These are phyloP conservation scores for Moniliophthora roreri DNA, from an alignment of 1,284 basidiomycete species.

Conservation along the genomic window DNA sequence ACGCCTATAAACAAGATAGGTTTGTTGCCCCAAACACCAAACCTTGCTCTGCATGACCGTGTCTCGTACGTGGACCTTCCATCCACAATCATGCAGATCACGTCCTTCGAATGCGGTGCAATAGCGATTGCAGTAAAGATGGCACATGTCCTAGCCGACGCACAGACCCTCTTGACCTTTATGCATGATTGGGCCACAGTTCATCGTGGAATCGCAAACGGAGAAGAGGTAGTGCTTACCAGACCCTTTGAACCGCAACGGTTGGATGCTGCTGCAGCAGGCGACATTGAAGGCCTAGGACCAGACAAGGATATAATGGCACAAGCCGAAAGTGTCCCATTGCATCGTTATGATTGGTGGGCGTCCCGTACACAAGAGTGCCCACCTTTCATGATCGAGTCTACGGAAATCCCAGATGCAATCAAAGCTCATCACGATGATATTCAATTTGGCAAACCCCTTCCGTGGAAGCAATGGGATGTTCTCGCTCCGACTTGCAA, in stretches of 20 bases:
- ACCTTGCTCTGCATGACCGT: conserved; percentile 28
- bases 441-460: conserved; percentile 23
- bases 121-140: conserved; percentile 32
- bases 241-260: conserved; percentile 34
- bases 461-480: conserved; percentile 41
- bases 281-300: conserved; percentile 29
- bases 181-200: conserved; percentile 37
- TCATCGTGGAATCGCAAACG: conserved; percentile 22
- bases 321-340: conserved; percentile 29
- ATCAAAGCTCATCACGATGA: conserved; percentile 16
- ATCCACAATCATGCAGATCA: conserved; percentile 35
- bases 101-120: conserved; percentile 28
- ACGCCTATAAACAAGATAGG: conserved; percentile 17
- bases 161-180: conserved; percentile 35
- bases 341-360: conserved; percentile 39
- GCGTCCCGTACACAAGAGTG: conserved; percentile 24
- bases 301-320: conserved; percentile 26
- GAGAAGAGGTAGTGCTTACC: conserved; percentile 7
- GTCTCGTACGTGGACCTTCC: conserved; percentile 24
- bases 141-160: conserved; percentile 39
- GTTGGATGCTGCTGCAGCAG: conserved; percentile 32
- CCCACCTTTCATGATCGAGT: conserved; percentile 22
- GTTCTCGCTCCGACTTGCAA: conserved; percentile 28
- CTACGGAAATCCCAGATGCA: conserved; percentile 21
- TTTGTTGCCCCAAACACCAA: conserved; percentile 19